Conservation (phyloP, 2,329 filamentous ascomycete species). For the Dothistroma pini region DNA sequence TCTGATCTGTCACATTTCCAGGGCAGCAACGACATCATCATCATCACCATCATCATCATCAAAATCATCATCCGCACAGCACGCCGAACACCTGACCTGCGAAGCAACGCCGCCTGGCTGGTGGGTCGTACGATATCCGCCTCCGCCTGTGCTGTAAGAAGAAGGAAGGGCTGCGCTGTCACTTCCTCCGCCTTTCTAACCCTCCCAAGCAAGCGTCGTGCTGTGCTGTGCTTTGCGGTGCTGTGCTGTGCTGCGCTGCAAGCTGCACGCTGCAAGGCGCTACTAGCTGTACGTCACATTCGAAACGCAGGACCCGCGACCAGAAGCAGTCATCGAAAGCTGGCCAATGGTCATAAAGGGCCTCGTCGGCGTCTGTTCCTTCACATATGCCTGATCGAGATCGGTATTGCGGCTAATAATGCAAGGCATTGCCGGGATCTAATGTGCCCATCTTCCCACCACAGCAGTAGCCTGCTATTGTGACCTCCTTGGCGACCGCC, state of each 20-base stretch:
- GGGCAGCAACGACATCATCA: background rate
- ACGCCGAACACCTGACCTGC: background rate
- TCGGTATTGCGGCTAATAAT: constrained; percentile 7
- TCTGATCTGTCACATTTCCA: constrained; percentile 3
- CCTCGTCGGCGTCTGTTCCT: constrained; percentile 1
- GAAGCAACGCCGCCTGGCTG: background rate
- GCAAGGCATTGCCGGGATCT: constrained; percentile 9
- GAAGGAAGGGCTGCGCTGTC: background rate
- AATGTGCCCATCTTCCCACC: constrained; percentile 2
- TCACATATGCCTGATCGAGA: constrained; percentile 1
- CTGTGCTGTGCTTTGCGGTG: background rate
- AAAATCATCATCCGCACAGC: background rate
- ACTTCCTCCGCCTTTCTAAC: background rate
- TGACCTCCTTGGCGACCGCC: background rate
- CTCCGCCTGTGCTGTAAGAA: background rate
- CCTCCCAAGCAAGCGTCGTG: background rate
- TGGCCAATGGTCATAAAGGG: constrained; percentile 14
- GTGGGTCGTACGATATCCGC: background rate
- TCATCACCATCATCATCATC: background rate
- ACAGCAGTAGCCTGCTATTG: background rate
- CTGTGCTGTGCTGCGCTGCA: background rate
- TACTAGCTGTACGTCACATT: constrained; percentile 12
- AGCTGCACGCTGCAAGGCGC: constrained; percentile 7
- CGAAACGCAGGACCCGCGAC: constrained; percentile 11
- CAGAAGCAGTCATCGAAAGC: constrained; percentile 3